Evolutionary conservation across 192 early-diverging fungal species (phyloP).

Genomic region (Cetraspora pellucida): DNA sequence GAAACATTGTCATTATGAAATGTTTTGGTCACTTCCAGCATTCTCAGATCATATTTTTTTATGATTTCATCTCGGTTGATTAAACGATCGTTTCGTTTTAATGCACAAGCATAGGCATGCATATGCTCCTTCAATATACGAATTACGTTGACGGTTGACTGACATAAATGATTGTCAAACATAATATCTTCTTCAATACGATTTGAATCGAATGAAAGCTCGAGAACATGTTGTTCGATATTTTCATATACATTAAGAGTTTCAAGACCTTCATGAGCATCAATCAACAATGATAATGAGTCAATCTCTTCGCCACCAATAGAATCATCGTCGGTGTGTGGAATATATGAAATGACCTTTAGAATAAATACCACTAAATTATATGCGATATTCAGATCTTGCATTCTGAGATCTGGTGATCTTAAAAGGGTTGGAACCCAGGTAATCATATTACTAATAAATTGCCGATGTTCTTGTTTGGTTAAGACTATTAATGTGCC

Average conservation of each 20-base stretch:
- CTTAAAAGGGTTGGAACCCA: conserved; percentile 23
- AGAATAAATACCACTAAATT: conserved; percentile 17
- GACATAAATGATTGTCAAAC: conserved; percentile 10
- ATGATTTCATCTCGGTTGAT: conserved; percentile 3
- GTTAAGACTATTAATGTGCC: conserved; percentile 18
- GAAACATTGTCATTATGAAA: neutral
- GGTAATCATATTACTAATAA: conserved; percentile 17
- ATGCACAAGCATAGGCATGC: neutral
- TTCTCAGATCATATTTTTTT: conserved; percentile 3
- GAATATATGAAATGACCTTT: conserved; percentile 2
- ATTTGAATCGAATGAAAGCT: conserved; percentile 25
- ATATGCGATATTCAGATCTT: conserved; percentile 26
- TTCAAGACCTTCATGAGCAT: conserved; percentile 23
- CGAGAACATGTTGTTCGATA: conserved; percentile 30
- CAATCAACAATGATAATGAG: conserved; percentile 13
- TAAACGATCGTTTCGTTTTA: neutral
- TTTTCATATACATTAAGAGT: conserved; percentile 20
- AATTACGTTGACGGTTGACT: conserved; percentile 1
- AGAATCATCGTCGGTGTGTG: neutral
- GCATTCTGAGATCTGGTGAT: conserved; percentile 28
- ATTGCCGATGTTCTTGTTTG: conserved; percentile 1
- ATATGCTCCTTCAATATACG: conserved; percentile 17
- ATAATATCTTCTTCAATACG: conserved; percentile 20
- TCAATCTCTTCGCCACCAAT: neutral
- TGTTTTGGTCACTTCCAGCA: neutral